Evolutionary conservation across 257 asterid species (phyloP).

Genomic region (Marsdenia floribunda): DNA sequence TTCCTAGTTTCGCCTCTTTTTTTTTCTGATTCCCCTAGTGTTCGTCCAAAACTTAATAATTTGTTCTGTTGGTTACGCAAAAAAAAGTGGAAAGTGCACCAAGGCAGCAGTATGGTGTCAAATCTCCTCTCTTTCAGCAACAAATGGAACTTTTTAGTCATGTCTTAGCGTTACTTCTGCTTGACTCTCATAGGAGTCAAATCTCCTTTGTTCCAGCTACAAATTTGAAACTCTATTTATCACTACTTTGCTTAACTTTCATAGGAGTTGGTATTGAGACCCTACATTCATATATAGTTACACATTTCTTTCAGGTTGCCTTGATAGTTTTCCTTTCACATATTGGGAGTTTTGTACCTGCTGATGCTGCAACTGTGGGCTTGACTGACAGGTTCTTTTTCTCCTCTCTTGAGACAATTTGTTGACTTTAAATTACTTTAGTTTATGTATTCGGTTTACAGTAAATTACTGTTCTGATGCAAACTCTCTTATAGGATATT

Average conservation of each 20-base stretch:
- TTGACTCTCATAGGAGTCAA: not conserved
- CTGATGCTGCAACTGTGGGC: conserved; percentile 95
- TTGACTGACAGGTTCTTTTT: conserved; percentile 77
- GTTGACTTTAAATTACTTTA: conserved; percentile 8
- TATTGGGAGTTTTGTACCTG: conserved; percentile 95
- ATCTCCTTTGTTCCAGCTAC: not conserved
- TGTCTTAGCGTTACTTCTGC: not conserved
- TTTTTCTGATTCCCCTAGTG: not conserved
- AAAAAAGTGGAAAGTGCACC: not conserved
- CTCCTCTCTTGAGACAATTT: conserved; percentile 16
- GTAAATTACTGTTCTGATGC: not conserved
- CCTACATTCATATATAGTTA: not conserved
- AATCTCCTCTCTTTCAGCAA: not conserved
- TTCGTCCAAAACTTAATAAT: not conserved
- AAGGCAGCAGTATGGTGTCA: not conserved
- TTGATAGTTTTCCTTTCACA: conserved; percentile 95
- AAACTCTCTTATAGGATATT: conserved; percentile 55
- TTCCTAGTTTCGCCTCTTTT: not conserved
- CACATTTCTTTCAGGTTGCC: conserved; percentile 64
- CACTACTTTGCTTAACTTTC: not conserved
- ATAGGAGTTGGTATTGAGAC: not conserved
- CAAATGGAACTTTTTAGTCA: not conserved
- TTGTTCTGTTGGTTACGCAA: not conserved
- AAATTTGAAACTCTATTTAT: not conserved
- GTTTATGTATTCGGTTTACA: conserved; percentile 3